Evolutionary conservation across 202 grass and related monocot species (phyloP), one percentile per base, ranked within the genome.

Genomic region (Setaria viridis): DNA sequence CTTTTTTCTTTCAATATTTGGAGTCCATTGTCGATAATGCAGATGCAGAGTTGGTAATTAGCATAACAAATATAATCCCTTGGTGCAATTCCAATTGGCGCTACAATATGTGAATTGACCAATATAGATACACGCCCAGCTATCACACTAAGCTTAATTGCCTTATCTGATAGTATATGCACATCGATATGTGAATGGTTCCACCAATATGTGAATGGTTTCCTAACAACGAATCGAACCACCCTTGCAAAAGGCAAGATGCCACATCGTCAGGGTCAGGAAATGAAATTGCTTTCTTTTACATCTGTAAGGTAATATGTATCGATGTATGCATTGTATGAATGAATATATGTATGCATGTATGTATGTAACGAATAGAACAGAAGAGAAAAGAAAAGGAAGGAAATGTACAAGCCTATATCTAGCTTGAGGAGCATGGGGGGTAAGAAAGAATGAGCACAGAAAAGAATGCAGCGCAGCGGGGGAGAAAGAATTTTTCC

Each of bases 391-490:
- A 30, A 41, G 51, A 17, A 51, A 51, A 10, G 25, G 60, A 66
- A 85, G 4, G 56, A 88, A 82, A 91, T 85, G 79, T 88, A 85
- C 86, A 91, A 57, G 55, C 29, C 82, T 88, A 88, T 46, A 90
- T 79, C 86, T 91, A 91, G 70, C 66, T 72, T 76, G 73, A 88
- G 71, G 77, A 88, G 66, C 76, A 82, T 59, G 73, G 57, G 58
- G 46, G 47, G 33, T 10, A 41, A 16, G 64, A 15, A 79, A 65
- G 48, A 66, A 90, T 74, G 42, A 83, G 67, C 42, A 83, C 56
- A 53, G 35, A 72, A 90, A 90, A 82, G 67, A 91, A 88, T 85
- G 66, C 21, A 73, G 67, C 49, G 47, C 70, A 51, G 29, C 29
- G 7, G 55, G 81, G 69, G 82, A 78, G 65, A 74, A 34, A 79